These are phyloP conservation scores for Leccinum longicurvipes DNA, from an alignment of 768 basidiomycete genomes.

Conservation along the genomic window DNA sequence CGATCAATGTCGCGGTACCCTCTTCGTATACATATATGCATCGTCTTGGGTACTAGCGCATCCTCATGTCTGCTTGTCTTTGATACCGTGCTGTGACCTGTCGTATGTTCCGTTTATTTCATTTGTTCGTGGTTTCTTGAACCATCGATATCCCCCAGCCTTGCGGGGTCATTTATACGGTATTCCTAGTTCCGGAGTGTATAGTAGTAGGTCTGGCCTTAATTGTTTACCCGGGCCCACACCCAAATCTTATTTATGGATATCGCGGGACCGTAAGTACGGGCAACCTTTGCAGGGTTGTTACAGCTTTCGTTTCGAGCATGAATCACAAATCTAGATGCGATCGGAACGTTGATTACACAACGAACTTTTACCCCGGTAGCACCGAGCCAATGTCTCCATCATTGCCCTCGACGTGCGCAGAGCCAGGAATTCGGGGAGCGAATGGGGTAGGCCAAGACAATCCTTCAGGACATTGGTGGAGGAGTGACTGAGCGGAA, in stretches of 20 bases:
- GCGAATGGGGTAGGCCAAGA: neutral
- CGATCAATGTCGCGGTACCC: neutral
- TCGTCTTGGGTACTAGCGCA: neutral
- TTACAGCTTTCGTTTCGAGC: neutral
- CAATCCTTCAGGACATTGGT: neutral
- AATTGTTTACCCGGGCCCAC: neutral
- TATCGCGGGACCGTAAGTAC: neutral
- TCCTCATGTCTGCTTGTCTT: neutral
- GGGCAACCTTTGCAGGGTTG: neutral
- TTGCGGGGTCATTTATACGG: neutral
- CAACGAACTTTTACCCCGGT: neutral
- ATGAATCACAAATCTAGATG: neutral
- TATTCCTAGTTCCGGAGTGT: neutral
- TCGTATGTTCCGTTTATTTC: neutral
- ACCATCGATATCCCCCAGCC: too few relatives aligned
- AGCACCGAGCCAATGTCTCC: neutral
- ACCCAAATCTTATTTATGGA: neutral
- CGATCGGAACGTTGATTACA: neutral
- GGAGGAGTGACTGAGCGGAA: neutral
- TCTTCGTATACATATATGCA: neutral
- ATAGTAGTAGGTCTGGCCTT: neutral
- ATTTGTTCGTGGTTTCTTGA: neutral
- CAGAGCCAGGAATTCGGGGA: neutral
- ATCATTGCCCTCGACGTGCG: neutral
- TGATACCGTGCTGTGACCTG: neutral